Percentiles rank a stretch among this genome's conserved stretches.
Evolutionary conservation across 2,329 filamentous ascomycete genomes (phyloP).

Genomic region (Keithomyces neogunnii): DNA sequence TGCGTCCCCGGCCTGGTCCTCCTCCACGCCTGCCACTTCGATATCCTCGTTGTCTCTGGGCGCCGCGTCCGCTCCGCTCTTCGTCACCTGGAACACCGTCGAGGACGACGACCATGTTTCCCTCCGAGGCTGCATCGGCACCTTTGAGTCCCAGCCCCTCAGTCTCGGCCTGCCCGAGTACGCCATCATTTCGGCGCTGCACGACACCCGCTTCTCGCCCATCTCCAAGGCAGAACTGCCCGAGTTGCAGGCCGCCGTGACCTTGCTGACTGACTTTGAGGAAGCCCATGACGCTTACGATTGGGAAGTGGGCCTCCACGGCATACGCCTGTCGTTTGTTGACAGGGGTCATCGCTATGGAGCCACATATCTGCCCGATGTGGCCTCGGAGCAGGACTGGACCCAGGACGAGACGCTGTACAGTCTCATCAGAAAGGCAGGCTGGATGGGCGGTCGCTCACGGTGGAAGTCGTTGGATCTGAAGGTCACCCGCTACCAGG

Average conservation of each 20-base stretch:
- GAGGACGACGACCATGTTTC: slow-evolving; percentile 33
- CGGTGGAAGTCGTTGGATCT: slow-evolving; percentile 74
- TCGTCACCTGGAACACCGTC: slow-evolving; percentile 89
- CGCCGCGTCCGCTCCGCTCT: slow-evolving; percentile 59
- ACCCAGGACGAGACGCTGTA: slow-evolving; percentile 84
- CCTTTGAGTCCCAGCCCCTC: slow-evolving; percentile 73
- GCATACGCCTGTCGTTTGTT: slow-evolving; percentile 78
- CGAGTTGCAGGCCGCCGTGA: slow-evolving; percentile 58
- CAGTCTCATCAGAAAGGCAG: slow-evolving; percentile 89
- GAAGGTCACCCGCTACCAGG: slow-evolving; percentile 77
- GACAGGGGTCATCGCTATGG: slow-evolving; percentile 66
- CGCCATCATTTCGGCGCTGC: slow-evolving; percentile 67
- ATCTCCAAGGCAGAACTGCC: slow-evolving; percentile 47
- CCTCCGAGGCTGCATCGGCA: slow-evolving; percentile 92
- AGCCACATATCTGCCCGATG: slow-evolving; percentile 86
- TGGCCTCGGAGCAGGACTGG: slow-evolving; percentile 90
- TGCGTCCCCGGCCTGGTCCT: slow-evolving; percentile 32
- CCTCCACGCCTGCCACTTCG: slow-evolving; percentile 37
- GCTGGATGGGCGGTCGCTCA: slow-evolving; percentile 75
- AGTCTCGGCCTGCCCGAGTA: slow-evolving; percentile 68
- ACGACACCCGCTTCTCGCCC: slow-evolving; percentile 55
- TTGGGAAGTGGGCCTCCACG: slow-evolving; percentile 82
- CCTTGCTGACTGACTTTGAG: slow-evolving; percentile 81
- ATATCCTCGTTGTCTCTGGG: slow-evolving; percentile 28
- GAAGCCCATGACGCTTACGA: slow-evolving; percentile 64